Evolutionary conservation across 371 early-diverging fungal genomes (phyloP), one percentile per base, ranked within the genome.

Genomic region (Ordospora pajunii): DNA sequence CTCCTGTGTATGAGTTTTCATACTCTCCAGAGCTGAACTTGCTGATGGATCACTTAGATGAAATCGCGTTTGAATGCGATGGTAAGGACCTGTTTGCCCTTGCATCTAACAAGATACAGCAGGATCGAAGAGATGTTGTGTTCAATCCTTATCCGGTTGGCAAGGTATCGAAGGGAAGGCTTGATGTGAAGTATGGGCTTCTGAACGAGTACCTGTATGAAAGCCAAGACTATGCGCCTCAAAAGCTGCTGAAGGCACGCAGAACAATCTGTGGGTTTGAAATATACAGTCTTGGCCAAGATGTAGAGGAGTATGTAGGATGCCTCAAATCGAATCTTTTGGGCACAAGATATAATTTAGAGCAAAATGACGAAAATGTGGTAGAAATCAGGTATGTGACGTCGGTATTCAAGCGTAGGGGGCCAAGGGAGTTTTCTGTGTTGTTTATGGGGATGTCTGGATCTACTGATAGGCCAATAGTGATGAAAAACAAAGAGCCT

Each of bases 401-500:
- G 21, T 62, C 62, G 2, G 67, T 78, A 44, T 63, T 73, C 27
- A 69, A 71, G 42, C 48, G 67, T 43, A 40, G 50, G 11, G 73
- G 51, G 4, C 78, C 78, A 19, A 52, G 78, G 43, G 23, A 17
- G 19, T 78, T 78, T 48, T 64, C 37, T 0, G 50, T 78, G 37
- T 4, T 58, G 58, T 58, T 58, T 14, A 58, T 37, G 58, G 58
- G 58, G 58, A 37, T 58, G 19, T 3, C 25, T 14, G 58, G 25
- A 37, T 58, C 58, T 0, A 37, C 58, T 12, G 54, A 48, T 22
- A 25, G 53, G 12, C 67, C 81, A 64, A 23, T 78, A 25, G n/a
- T 49, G 14, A 67, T 84, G 32, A 42, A 25, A 21, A 84, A 84
- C 69, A 84, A 82, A 53, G 73, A 78, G 49, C 84, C 84, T 11